phyloP scores from a whole-genome alignment of 2,329 filamentous ascomycete species.

The Aspergillus quadrilineatus region DNA sequence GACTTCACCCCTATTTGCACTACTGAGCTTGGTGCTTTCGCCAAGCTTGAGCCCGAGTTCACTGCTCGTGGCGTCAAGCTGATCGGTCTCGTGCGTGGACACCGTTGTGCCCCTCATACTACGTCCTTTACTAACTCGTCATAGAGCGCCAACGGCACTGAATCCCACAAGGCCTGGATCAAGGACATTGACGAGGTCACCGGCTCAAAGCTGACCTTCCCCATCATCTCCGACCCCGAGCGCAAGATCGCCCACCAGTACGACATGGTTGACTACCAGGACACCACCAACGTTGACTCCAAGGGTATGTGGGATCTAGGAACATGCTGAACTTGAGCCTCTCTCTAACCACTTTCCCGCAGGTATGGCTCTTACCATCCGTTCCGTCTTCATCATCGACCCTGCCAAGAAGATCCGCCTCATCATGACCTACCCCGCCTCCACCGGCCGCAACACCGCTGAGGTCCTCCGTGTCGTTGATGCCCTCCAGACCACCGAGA shows the following conservation, averaged over 20 bases:
- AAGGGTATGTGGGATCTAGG: conserved; percentile 50
- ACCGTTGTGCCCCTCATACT: not conserved
- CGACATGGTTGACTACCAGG: conserved; percentile 84
- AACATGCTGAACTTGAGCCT: not conserved
- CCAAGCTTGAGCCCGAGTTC: conserved; percentile 88
- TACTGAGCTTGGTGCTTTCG: conserved; percentile 91
- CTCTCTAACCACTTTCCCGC: conserved; percentile 7
- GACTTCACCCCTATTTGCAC: conserved; percentile 97
- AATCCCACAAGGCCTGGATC: conserved; percentile 85
- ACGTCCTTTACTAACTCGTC: conserved; percentile 2
- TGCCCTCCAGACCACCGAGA: conserved; percentile 81
- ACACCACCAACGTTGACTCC: conserved; percentile 75
- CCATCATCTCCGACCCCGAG: conserved; percentile 80
- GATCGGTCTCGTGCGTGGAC: conserved; percentile 66
- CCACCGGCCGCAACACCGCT: conserved; percentile 78
- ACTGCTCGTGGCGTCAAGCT: conserved; percentile 83
- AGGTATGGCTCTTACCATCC: conserved; percentile 83
- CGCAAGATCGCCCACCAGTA: conserved; percentile 74
- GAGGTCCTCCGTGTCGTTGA: conserved; percentile 79
- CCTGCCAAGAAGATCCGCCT: conserved; percentile 90
- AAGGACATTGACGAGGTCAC: conserved; percentile 81
- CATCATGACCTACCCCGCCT: conserved; percentile 90
- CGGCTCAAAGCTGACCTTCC: conserved; percentile 69
- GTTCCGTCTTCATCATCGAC: conserved; percentile 93
- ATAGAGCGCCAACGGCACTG: conserved; percentile 74